Conservation (phyloP, 495 filamentous ascomycete species). For the Baudoinia panamericana region DNA sequence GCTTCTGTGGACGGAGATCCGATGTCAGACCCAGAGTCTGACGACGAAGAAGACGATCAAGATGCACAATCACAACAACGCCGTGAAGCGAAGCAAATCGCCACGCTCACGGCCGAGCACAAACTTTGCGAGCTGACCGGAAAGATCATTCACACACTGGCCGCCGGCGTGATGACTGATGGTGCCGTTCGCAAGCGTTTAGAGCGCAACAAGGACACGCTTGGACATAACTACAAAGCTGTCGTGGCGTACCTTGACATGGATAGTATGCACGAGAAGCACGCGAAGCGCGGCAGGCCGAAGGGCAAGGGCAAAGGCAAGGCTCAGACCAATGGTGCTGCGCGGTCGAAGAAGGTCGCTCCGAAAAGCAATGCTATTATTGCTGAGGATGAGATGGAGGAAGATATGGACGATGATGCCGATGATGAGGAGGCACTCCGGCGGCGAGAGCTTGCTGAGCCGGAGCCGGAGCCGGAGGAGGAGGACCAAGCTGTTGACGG, state of each 20-base stretch:
- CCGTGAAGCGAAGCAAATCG: slow-evolving; percentile 21
- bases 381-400: slow-evolving; percentile 32
- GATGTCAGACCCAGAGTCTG: slow-evolving; percentile 14
- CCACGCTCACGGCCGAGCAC: slow-evolving; percentile 61
- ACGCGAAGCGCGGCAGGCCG: slow-evolving; percentile 31
- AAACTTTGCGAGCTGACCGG: slow-evolving; percentile 71
- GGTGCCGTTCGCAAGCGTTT: slow-evolving; percentile 50
- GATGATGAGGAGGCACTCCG: slow-evolving; percentile 33
- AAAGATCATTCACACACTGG: slow-evolving; percentile 65
- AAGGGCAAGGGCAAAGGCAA: slow-evolving; percentile 32
- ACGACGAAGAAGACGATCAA: slow-evolving; percentile 35
- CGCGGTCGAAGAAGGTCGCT: slow-evolving; percentile 11
- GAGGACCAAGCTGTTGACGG: slow-evolving; percentile 44
- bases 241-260: slow-evolving; percentile 31
- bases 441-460: slow-evolving; percentile 28
- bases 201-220: slow-evolving; percentile 20
- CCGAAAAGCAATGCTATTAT: slow-evolving; percentile 20
- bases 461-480: slow-evolving; percentile 43
- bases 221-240: slow-evolving; percentile 22
- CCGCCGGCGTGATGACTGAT: slow-evolving; percentile 57
- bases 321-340: slow-evolving; percentile 27
- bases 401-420: slow-evolving; percentile 29
- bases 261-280: slow-evolving; percentile 41
- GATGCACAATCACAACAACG: slow-evolving; percentile 8
- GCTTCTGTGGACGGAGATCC: slow-evolving; percentile 13